Base-by-base conservation (phyloP, 2,329 filamentous ascomycete genomes). In the Sporothrix curviconia region DNA sequence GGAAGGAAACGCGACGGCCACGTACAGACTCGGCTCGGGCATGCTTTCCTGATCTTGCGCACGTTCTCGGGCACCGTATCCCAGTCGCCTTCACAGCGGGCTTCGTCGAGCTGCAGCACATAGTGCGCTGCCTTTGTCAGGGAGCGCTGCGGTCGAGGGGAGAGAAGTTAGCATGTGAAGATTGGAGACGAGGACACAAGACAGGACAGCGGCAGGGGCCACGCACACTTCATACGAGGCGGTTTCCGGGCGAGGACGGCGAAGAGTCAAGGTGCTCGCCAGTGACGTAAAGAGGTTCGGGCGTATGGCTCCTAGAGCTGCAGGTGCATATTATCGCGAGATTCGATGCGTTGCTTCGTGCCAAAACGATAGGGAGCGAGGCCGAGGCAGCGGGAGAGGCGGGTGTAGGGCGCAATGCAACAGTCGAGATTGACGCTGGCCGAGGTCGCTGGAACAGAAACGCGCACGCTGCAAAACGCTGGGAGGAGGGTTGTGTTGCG, bases 31-130 rank as follows among this genome's bases (percentile, higher is more conserved):
- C 89, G 83, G 60, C 89, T 83, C 40, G 91, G 87, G 91, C 89
- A 80, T 99, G 92, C 73, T 99, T n/a, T 97, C 68, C 87, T 88
- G 67, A 97, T 82, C 74, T 99, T 99, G 70, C 92, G 85, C 66
- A 94, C 86, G 62, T 95, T 81, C 74, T 97, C 92, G 25, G 90
- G 89, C 30, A 97, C 81, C 30, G 89, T 84, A 64, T 84, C 79
- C 94, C 94, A 99, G 70, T 85, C 86, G 54, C 88, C 91, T 67
- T 92, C 85, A 72, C 90, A 95, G 67, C 94, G 87, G 63, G 90
- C 91, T 65, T 86, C 81, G 71, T 97, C 90, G 68, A 99, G 83
- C 72, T 85, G 83, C 69, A 82, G 80, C 64, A 96, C 81, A 73
- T 97, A 97, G 69, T 86, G 83, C 65, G 81, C 81, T 61, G 86